These are phyloP conservation scores for Mangifera indica DNA, from an alignment of 345 rosid genomes.

Conservation along the genomic window DNA sequence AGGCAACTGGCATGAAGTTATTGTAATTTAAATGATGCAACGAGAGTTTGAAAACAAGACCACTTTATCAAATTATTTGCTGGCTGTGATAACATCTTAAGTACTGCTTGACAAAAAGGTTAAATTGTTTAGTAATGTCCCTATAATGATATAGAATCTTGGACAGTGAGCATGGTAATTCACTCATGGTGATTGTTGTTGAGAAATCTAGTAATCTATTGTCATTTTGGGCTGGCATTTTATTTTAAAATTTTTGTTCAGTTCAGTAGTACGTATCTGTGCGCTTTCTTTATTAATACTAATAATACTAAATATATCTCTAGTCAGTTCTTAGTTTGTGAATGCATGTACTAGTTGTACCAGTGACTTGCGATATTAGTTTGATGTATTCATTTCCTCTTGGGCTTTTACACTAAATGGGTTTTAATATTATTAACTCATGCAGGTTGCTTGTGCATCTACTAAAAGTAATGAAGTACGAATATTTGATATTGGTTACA, in stretches of 20 bases:
- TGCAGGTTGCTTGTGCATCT: slow-evolving; percentile 82
- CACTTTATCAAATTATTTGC: no score
- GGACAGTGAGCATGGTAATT: neutral
- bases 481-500: slow-evolving; percentile 73
- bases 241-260: neutral
- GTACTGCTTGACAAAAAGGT: neutral
- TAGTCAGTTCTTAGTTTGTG: neutral
- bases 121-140: neutral
- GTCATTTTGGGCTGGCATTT: neutral
- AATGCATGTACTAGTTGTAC: slow-evolving; percentile 7
- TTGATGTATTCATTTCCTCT: slow-evolving; percentile 7
- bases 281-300: neutral
- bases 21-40: no score
- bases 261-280: neutral
- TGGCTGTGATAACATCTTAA: no score
- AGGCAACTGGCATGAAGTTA: neutral
- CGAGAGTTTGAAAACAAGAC: no score
- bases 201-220: neutral
- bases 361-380: neutral
- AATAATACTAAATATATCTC: neutral
- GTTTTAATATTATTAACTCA: slow-evolving; percentile 10
- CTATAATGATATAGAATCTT: no score
- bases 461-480: slow-evolving; percentile 50
- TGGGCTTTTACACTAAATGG: neutral
- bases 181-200: neutral